A percentile compares a stretch with the other conserved stretches of the same genome.
phyloP scores from a whole-genome alignment of 257 asterid genomes.

The Jacaranda copaia region DNA sequence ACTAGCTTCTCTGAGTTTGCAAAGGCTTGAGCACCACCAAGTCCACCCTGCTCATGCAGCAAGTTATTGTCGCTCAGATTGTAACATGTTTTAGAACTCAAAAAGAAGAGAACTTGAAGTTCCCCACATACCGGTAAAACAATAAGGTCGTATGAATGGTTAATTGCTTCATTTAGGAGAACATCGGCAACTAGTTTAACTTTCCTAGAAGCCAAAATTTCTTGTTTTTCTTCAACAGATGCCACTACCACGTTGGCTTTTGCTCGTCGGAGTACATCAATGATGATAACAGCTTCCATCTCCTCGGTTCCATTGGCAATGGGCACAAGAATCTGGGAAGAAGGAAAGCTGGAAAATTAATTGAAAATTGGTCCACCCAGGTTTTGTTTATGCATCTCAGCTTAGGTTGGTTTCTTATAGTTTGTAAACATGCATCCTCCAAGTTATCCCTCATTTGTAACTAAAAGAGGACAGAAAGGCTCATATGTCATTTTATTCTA shows the following conservation, averaged over 20 bases:
- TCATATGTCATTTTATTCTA: neutral
- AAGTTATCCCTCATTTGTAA: conserved; percentile 1
- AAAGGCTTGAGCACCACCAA: conserved; percentile 95
- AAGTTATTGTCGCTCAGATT: conserved; percentile 8
- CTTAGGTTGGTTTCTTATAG: neutral
- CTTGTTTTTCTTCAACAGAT: conserved; percentile 74
- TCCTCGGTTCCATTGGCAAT: conserved; percentile 95
- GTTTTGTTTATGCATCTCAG: conserved; percentile 18
- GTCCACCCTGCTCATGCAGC: conserved; percentile 74
- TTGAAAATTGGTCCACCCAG: neutral
- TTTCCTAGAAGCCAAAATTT: conserved; percentile 87
- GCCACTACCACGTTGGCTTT: conserved; percentile 91
- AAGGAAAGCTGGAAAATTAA: conserved; percentile 2
- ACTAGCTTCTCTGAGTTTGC: conserved; percentile 77
- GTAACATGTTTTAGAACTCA: neutral
- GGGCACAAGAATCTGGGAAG: conserved; percentile 89
- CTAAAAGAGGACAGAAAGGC: conserved; percentile 4
- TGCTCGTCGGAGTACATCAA: conserved; percentile 91
- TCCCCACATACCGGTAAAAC: conserved; percentile 76
- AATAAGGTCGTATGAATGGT: conserved; percentile 69
- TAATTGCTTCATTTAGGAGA: conserved; percentile 74
- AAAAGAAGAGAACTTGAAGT: conserved; percentile 12
- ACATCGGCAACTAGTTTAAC: conserved; percentile 91
- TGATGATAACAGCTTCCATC: conserved; percentile 91
- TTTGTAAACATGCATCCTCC: neutral